Evolutionary conservation across 2,329 filamentous ascomycete genomes (phyloP), one percentile per base, ranked within the genome.

Genomic region (Cyanodermella asteris): DNA sequence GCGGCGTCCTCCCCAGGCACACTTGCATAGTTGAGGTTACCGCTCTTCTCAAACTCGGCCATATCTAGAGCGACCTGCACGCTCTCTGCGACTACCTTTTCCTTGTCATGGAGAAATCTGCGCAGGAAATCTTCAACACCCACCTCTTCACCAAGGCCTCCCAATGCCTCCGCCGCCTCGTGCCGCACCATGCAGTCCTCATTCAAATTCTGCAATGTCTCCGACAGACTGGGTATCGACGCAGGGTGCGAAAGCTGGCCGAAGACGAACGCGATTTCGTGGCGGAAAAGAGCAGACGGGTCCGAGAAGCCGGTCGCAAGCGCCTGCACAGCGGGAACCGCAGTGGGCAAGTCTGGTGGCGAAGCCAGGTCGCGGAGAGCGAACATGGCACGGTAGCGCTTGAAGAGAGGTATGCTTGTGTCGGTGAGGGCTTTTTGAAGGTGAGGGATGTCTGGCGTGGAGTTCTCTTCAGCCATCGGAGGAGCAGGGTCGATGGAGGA

Each of bases 231-330:
- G 4, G 87, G 82, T 36, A 97, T 93, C 2, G 81, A 91, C n/a
- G 84, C 84, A 2, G 87, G 87, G 44, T 97, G 87, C 28, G 76
- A 81, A 26, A 97, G 61, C 49, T 97, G 87, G 28, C 87, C 87
- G 38, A 97, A 97, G 9, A 97, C 87, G 46, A 97, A 97, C 9
- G 87, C 87, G 36, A 97, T 81, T 47, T 97, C 87, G 53, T 97
- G 87, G 36, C 87, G 72, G 62, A 97, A 94, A 6, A 97, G 67
- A 5, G 82, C 82, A 24, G 82, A 93, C 11, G 70, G 60, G 46
- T 97, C 87, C 16, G 60, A 59, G 38, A 97, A 71, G 10, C 87
- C 87, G 43, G 71, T 72, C 22, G 87, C 80, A 23, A 97, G 64
- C 7, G 82, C 77, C 22, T 73, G 63, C 26, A 97, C 65, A 11